These are phyloP conservation scores for Paraconiothyrium brasiliense DNA, from an alignment of 2,329 filamentous ascomycete genomes.

Conservation along the genomic window DNA sequence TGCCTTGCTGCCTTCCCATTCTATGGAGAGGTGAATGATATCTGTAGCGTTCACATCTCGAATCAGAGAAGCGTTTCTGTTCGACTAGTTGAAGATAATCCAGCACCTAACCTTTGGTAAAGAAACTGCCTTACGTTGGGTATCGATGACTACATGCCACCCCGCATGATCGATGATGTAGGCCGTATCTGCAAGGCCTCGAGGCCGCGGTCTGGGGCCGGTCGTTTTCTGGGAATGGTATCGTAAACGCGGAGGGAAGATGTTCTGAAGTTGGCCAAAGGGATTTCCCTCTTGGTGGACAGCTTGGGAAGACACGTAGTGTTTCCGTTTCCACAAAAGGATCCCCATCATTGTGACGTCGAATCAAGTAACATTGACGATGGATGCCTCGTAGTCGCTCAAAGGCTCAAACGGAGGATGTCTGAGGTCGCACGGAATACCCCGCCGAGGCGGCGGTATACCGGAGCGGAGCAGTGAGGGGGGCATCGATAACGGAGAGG, in stretches of 20 bases:
- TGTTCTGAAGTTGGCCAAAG: neutral
- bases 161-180: neutral
- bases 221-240: neutral
- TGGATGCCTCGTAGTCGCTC: constrained; percentile 6
- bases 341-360: neutral
- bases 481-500: constrained; percentile 9
- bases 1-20: too few species aligned
- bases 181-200: constrained; percentile 3
- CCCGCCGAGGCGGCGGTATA: constrained; percentile 13
- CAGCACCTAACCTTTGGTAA: neutral
- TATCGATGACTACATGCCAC: neutral
- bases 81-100: neutral
- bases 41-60: neutral
- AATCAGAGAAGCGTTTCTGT: neutral
- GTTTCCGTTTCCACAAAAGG: neutral
- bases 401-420: constrained; percentile 23
- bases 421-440: constrained; percentile 18
- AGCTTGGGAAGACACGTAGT: neutral
- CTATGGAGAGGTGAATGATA: too few species aligned
- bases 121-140: neutral
- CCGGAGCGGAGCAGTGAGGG: constrained; percentile 7
- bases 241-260: constrained; percentile 6
- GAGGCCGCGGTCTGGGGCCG: neutral
- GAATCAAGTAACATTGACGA: neutral
- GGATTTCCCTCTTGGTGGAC: neutral